Evolutionary conservation across 1,284 basidiomycete genomes (phyloP).

Genomic region (Sanghuangporus baumii): DNA sequence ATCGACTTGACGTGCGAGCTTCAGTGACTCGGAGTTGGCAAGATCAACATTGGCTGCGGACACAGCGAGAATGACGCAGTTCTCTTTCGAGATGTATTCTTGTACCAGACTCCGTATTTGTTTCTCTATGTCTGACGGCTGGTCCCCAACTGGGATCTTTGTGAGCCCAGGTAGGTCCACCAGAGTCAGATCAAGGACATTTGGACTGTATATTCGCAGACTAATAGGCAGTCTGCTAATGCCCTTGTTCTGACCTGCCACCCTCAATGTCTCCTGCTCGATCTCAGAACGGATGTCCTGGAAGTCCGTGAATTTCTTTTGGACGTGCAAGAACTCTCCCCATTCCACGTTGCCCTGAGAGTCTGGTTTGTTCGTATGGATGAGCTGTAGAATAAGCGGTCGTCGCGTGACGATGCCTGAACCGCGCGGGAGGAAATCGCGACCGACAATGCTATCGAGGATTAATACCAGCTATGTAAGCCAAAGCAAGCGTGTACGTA

Average conservation of each 20-base stretch:
- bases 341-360: slow-evolving; percentile 67
- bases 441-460: slow-evolving; percentile 76
- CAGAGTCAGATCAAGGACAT: slow-evolving; percentile 92
- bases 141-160: slow-evolving; percentile 58
- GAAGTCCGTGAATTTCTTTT: slow-evolving; percentile 95
- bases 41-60: slow-evolving; percentile 97
- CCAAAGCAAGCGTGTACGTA: slow-evolving; percentile 31
- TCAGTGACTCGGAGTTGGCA: slow-evolving; percentile 96
- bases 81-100: slow-evolving; percentile 96
- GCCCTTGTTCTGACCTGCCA: slow-evolving; percentile 98
- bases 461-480: background rate
- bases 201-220: slow-evolving; percentile 90
- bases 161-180: slow-evolving; percentile 96
- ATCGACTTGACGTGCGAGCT: slow-evolving; percentile 92
- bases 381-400: slow-evolving; percentile 92
- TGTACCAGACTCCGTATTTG: slow-evolving; percentile 93
- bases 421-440: slow-evolving; percentile 93
- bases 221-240: slow-evolving; percentile 95
- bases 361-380: slow-evolving; percentile 71
- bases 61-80: slow-evolving; percentile 95
- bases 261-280: slow-evolving; percentile 95
- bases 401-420: slow-evolving; percentile 94
- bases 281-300: slow-evolving; percentile 93
- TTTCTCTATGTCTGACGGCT: slow-evolving; percentile 91
- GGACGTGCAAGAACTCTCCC: slow-evolving; percentile 95